These are phyloP conservation scores for Colletotrichum lini DNA, from an alignment of 2,329 filamentous ascomycete genomes.

Conservation along the genomic window DNA sequence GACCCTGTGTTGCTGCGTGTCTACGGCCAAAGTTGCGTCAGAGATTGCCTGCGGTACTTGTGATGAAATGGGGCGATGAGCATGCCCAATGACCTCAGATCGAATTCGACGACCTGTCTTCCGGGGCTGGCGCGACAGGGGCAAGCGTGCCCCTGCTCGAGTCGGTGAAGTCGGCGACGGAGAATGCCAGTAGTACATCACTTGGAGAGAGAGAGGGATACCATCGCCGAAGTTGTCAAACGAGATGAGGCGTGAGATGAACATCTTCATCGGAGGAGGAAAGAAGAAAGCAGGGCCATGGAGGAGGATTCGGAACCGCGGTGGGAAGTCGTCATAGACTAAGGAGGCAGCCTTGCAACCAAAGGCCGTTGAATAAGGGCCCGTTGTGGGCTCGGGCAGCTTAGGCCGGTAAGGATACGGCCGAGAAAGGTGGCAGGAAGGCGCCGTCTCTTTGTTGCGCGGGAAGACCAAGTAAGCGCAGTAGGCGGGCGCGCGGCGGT, in stretches of 20 bases:
- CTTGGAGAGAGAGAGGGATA: too few species aligned
- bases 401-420: constrained; percentile 39
- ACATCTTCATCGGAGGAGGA: constrained; percentile 31
- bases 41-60: not conserved
- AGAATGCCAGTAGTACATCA: not conserved
- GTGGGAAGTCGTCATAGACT: constrained; percentile 14
- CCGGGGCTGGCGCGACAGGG: not conserved
- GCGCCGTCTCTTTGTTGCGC: constrained; percentile 40
- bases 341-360: constrained; percentile 23
- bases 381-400: constrained; percentile 24
- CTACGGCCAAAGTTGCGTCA: too few species aligned
- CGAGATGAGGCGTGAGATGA: not conserved
- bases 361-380: constrained; percentile 36
- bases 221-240: constrained; percentile 6
- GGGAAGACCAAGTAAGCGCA: constrained; percentile 39
- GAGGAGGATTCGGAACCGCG: constrained; percentile 8
- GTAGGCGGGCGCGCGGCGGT: constrained; percentile 17
- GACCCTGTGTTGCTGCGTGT: not conserved
- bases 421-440: constrained; percentile 37
- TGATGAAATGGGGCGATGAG: too few species aligned
- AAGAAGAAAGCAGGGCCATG: constrained; percentile 26
- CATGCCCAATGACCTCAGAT: not conserved
- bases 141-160: not conserved
- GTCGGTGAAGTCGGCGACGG: constrained; percentile 7
- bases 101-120: not conserved